These are phyloP conservation scores for Monilinia fructicola DNA, from an alignment of 2,329 filamentous ascomycete genomes.

Conservation along the genomic window DNA sequence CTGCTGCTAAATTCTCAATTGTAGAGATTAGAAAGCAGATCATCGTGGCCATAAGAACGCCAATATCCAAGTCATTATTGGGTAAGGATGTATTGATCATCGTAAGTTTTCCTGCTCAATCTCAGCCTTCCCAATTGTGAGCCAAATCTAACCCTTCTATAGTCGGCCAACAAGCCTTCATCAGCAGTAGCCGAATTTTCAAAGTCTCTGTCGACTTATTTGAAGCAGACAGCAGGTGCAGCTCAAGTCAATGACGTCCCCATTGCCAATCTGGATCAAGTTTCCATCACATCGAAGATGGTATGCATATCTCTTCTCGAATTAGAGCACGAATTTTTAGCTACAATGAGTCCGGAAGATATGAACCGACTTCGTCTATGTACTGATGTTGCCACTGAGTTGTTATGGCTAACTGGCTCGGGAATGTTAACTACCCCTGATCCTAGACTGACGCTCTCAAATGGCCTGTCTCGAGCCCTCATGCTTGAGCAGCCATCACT, in stretches of 20 bases:
- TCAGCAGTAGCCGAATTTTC: too few relatives aligned
- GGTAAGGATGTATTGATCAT: too few relatives aligned
- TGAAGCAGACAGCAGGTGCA: too few relatives aligned
- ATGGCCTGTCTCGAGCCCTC: constrained; percentile 20
- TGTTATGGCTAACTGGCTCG: constrained; percentile 22
- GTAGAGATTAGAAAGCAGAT: too few relatives aligned
- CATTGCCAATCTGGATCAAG: neutral
- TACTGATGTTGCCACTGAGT: constrained; percentile 3
- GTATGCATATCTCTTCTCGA: constrained; percentile 2
- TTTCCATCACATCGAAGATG: neutral
- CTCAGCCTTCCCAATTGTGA: too few relatives aligned
- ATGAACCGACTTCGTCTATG: neutral
- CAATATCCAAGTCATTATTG: too few relatives aligned
- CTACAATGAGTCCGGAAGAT: neutral
- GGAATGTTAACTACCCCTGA: neutral
- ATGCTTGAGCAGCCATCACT: constrained; percentile 26
- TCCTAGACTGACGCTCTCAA: constrained; percentile 8
- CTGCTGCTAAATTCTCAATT: too few relatives aligned
- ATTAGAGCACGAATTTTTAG: neutral
- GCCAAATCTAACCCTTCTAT: too few relatives aligned
- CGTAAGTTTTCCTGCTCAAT: too few relatives aligned
- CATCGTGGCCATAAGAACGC: too few relatives aligned
- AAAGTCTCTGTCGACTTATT: too few relatives aligned
- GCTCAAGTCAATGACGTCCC: neutral
- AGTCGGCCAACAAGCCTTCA: too few relatives aligned